Percentiles rank a stretch among this genome's conserved stretches.
phyloP scores from a whole-genome alignment of 2,329 filamentous ascomycete species.

The Colletotrichum costaricense region DNA sequence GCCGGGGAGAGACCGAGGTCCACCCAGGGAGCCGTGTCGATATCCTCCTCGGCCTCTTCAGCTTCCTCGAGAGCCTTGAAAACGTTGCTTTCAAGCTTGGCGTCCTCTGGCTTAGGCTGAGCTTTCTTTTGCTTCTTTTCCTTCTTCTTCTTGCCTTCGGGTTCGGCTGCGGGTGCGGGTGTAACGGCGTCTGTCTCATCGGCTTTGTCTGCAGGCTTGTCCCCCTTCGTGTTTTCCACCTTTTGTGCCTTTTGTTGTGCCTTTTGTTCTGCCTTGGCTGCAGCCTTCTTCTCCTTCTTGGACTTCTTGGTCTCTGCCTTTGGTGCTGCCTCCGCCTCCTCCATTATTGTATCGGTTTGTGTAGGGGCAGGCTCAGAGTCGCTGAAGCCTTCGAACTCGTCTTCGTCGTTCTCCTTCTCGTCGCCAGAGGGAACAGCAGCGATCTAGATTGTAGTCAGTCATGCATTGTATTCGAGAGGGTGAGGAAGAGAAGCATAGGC shows the following conservation, averaged over 20 bases:
- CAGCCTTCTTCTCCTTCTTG: conserved; percentile 42
- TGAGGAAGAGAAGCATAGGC: not conserved
- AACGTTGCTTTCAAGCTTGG: conserved; percentile 56
- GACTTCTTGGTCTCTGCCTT: conserved; percentile 41
- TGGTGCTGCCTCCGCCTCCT: conserved; percentile 41
- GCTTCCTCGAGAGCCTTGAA: conserved; percentile 68
- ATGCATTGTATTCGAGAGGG: not conserved
- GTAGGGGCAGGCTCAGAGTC: conserved; percentile 54
- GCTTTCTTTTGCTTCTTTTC: conserved; percentile 46
- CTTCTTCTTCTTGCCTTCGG: conserved; percentile 42
- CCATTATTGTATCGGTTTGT: conserved; percentile 41
- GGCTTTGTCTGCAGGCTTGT: conserved; percentile 17
- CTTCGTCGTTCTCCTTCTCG: conserved; percentile 50
- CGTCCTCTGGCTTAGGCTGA: conserved; percentile 47
- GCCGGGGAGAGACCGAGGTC: conserved; percentile 78
- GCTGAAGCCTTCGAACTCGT: conserved; percentile 75
- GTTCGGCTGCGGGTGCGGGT: not conserved
- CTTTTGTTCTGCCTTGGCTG: conserved; percentile 45
- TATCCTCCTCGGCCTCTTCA: conserved; percentile 68
- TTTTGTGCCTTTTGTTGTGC: not conserved
- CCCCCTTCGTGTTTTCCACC: conserved; percentile 35
- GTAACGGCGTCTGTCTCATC: not conserved
- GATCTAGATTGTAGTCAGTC: not conserved
- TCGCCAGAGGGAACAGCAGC: conserved; percentile 16
- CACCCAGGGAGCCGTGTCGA: conserved; percentile 84